Percentiles rank a stretch among this genome's conserved stretches.
These are phyloP conservation scores for Adenanthera pavonina DNA, from an alignment of 306 rosid genomes.

Conservation along the genomic window DNA sequence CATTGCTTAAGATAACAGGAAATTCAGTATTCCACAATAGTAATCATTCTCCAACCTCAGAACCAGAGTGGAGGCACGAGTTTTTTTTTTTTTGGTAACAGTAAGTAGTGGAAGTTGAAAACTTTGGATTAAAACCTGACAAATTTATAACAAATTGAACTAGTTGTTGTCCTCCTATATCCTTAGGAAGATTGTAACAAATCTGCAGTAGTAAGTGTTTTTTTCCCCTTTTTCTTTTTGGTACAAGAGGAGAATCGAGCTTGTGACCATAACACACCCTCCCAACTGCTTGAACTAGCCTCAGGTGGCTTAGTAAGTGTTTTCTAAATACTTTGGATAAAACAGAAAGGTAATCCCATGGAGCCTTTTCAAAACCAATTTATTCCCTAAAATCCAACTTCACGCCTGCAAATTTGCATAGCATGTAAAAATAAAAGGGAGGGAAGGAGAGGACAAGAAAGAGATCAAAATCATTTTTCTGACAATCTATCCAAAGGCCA, in stretches of 20 bases:
- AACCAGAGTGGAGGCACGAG: not conserved
- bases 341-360: not conserved
- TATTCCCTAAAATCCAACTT: not conserved
- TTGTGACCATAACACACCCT: too few relatives aligned
- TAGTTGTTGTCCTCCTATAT: not conserved
- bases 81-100: not conserved
- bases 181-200: not conserved
- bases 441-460: not conserved
- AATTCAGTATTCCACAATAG: not conserved
- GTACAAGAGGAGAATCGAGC: too few relatives aligned
- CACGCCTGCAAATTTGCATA: not conserved
- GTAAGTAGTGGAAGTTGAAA: not conserved
- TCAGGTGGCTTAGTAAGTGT: too few relatives aligned
- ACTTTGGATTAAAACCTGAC: not conserved
- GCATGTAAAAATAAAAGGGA: not conserved
- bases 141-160: not conserved
- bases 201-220: too few relatives aligned
- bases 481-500: constrained; percentile 3
- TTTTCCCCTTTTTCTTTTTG: too few relatives aligned
- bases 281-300: too few relatives aligned
- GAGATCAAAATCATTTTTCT: not conserved
- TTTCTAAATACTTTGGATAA: not conserved
- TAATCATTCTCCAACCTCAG: not conserved
- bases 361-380: not conserved
- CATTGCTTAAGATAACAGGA: not conserved